Conservation (phyloP, 306 rosid genomes). For the Gleditsia sinensis region DNA sequence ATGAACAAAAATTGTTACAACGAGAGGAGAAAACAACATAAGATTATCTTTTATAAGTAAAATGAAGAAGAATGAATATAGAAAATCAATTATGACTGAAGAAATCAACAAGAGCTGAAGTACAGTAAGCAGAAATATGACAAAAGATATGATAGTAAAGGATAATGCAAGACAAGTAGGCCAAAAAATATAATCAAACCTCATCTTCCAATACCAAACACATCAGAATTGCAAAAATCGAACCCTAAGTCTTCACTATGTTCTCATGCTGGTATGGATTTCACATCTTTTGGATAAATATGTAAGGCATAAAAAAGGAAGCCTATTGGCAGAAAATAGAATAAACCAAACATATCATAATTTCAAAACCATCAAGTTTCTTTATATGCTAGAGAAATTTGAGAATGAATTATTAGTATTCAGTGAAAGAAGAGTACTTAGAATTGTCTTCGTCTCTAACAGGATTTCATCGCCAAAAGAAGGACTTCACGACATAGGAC, state of each 20-base stretch:
- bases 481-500: conserved; percentile 69
- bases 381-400: background rate
- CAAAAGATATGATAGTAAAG: background rate
- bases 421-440: conserved; percentile 53
- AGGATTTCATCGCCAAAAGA: conserved; percentile 68
- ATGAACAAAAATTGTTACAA: too few species aligned
- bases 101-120: background rate
- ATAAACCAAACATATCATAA: background rate
- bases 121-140: background rate
- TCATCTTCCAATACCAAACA: too few species aligned
- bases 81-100: too few species aligned
- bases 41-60: too few species aligned
- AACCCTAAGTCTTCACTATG: too few species aligned
- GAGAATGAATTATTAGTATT: conserved; percentile 51
- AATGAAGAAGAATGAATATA: too few species aligned
- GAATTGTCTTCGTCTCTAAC: conserved; percentile 44
- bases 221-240: too few species aligned
- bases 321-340: background rate
- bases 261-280: too few species aligned
- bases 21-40: too few species aligned
- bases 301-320: too few species aligned
- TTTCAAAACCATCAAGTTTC: background rate
- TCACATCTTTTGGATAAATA: too few species aligned
- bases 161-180: background rate
- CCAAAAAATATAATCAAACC: background rate